Conservation (phyloP, 176 grass and related monocot genomes). For the Oryza rufipogon region DNA sequence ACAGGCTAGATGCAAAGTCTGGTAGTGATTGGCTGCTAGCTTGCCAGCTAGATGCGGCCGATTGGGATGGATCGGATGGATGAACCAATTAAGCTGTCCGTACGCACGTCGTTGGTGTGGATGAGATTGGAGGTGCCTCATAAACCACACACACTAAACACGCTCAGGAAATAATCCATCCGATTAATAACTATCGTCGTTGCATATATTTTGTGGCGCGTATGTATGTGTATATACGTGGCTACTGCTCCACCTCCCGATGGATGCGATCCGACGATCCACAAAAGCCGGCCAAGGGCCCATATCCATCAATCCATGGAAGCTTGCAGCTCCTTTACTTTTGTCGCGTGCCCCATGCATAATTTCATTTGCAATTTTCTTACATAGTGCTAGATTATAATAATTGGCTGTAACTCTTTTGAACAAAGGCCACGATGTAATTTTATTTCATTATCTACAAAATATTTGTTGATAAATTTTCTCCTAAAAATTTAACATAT, state of each 20-base stretch:
- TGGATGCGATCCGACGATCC: background rate
- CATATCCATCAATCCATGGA: background rate
- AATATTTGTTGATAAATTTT: too few species aligned
- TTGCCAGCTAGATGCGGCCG: background rate
- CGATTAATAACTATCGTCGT: too few species aligned
- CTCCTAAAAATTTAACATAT: too few species aligned
- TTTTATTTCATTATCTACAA: too few species aligned
- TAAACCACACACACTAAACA: background rate
- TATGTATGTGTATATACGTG: background rate
- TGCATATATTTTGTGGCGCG: too few species aligned
- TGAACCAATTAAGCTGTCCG: too few species aligned
- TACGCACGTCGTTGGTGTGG: background rate
- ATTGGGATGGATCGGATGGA: too few species aligned
- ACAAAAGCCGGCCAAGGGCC: background rate
- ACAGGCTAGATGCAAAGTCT: too few species aligned
- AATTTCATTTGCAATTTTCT: background rate
- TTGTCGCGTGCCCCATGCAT: background rate
- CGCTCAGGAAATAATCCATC: too few species aligned
- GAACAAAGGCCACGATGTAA: too few species aligned
- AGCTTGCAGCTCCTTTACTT: background rate
- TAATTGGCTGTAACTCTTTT: too few species aligned
- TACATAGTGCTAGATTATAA: too few species aligned
- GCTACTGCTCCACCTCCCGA: background rate
- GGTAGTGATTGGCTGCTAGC: background rate
- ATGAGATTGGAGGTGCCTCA: background rate